phyloP scores from a whole-genome alignment of 306 rosid species.

The Vigna reflexopilosa region DNA sequence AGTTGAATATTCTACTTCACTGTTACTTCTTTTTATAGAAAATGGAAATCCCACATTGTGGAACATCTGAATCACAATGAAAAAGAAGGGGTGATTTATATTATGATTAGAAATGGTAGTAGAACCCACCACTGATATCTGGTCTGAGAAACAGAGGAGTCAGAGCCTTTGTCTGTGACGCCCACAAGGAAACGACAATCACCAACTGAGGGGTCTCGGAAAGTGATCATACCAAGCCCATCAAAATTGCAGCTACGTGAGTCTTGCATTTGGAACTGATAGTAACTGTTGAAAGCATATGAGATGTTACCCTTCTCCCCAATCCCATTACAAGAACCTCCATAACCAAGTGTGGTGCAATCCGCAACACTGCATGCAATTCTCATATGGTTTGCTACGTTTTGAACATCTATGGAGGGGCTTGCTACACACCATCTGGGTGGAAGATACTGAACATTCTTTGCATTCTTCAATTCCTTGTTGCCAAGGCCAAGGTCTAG shows the following conservation, averaged over 20 bases:
- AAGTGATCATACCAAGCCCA: constrained; percentile 80
- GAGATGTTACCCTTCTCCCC: constrained; percentile 80
- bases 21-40: constrained; percentile 12
- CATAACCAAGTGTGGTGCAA: constrained; percentile 78
- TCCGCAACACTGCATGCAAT: constrained; percentile 83
- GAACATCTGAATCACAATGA: constrained; percentile 44
- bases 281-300: constrained; percentile 86
- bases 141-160: constrained; percentile 49
- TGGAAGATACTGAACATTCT: constrained; percentile 74
- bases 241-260: constrained; percentile 72
- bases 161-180: constrained; percentile 55
- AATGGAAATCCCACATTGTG: constrained; percentile 47
- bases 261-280: constrained; percentile 80
- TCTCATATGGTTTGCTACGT: constrained; percentile 68
- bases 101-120: constrained; percentile 43
- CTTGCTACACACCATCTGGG: constrained; percentile 87
- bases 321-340: constrained; percentile 81
- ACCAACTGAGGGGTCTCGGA: constrained; percentile 80
- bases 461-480: constrained; percentile 67
- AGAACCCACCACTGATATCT: constrained; percentile 34
- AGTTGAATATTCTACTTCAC: constrained; percentile 18
- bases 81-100: constrained; percentile 42
- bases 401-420: constrained; percentile 56
- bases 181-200: constrained; percentile 79
- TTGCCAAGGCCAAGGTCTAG: constrained; percentile 77